A percentile compares a stretch with the other conserved stretches of the same genome.
These are phyloP conservation scores for Ascochyta rabiei DNA, from an alignment of 2,329 filamentous ascomycete species.

Conservation along the genomic window DNA sequence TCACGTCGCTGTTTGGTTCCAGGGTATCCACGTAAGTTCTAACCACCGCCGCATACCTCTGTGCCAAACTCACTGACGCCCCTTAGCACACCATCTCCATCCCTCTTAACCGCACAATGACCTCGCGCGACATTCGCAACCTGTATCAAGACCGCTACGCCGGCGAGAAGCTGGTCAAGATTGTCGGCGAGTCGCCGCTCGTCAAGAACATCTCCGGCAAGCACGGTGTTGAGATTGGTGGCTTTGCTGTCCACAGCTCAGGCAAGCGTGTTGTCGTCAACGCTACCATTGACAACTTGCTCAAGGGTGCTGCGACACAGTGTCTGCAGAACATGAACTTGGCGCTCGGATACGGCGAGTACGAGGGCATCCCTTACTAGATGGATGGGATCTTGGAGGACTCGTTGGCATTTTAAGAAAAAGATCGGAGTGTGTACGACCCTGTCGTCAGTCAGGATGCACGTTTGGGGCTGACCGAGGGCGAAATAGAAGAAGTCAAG, in stretches of 20 bases:
- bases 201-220: slow-evolving; percentile 85
- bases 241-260: slow-evolving; percentile 87
- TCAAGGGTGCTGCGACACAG: slow-evolving; percentile 92
- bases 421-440: slow-evolving; percentile 7
- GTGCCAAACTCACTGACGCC: background rate
- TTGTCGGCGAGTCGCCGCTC: slow-evolving; percentile 82
- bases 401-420: background rate
- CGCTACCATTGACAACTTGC: slow-evolving; percentile 89
- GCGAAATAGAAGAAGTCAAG: slow-evolving; percentile 3
- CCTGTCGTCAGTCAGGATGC: background rate
- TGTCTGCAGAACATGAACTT: slow-evolving; percentile 97
- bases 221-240: slow-evolving; percentile 92
- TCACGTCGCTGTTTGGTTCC: slow-evolving; percentile 96
- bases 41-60: background rate
- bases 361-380: slow-evolving; percentile 76
- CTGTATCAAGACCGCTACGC: slow-evolving; percentile 96
- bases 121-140: slow-evolving; percentile 87
- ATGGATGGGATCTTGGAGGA: background rate
- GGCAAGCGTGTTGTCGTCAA: slow-evolving; percentile 95
- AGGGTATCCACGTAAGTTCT: slow-evolving; percentile 74
- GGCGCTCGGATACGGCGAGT: slow-evolving; percentile 85
- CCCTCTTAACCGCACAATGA: slow-evolving; percentile 84
- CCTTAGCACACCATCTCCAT: slow-evolving; percentile 81
- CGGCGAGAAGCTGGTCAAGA: slow-evolving; percentile 92
- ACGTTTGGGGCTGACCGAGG: slow-evolving; percentile 14